phyloP scores from a whole-genome alignment of 2,329 filamentous ascomycete genomes.

The Neurospora sp. region DNA sequence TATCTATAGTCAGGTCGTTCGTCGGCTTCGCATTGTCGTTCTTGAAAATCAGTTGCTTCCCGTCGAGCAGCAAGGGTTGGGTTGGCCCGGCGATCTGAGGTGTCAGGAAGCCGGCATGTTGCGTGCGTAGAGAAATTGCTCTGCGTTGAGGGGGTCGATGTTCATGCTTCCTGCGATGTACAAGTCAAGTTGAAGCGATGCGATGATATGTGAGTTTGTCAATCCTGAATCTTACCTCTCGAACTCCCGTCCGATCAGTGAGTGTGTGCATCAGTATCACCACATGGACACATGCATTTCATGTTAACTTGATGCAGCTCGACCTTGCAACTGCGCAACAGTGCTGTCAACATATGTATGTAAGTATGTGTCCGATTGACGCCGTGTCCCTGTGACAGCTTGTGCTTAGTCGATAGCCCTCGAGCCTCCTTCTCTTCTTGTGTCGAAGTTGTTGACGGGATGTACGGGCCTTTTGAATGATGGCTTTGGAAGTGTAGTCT shows the following conservation, averaged over 20 bases:
- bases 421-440: not conserved
- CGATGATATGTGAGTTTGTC: not conserved
- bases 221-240: not conserved
- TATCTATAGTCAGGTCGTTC: not conserved
- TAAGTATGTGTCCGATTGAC: not conserved
- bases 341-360: not conserved
- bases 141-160: not conserved
- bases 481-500: not conserved
- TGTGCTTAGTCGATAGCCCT: not conserved
- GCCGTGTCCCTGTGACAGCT: not conserved
- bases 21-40: not conserved
- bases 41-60: not conserved
- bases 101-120: not conserved
- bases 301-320: not conserved
- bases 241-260: not conserved
- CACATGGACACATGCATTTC: not conserved
- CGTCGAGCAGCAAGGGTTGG: not conserved
- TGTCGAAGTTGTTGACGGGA: not conserved
- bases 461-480: not conserved
- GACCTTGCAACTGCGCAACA: not conserved
- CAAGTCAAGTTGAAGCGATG: not conserved
- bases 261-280: not conserved
- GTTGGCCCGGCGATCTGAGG: not conserved
- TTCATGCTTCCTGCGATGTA: not conserved
- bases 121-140: not conserved